Conservation (phyloP, 2,329 filamentous ascomycete genomes). For the Colletotrichum paranaense region DNA sequence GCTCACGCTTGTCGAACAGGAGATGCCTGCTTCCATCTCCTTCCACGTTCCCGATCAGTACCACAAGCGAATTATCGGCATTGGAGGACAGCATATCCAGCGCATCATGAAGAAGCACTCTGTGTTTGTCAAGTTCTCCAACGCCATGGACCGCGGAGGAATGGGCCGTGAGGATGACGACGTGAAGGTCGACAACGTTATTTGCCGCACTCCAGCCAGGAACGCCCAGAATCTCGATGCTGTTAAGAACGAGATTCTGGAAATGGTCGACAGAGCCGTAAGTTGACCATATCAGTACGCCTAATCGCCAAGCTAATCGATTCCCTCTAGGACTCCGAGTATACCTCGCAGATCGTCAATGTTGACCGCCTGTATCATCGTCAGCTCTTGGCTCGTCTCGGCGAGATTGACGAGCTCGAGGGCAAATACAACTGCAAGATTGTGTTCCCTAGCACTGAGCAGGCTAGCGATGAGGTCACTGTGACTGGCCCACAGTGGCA, state of each 20-base stretch:
- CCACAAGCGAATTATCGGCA: conserved; percentile 98
- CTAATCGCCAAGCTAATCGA: conserved; percentile 16
- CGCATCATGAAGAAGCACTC: conserved; percentile 99
- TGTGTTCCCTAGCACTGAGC: conserved; percentile 96
- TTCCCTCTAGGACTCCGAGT: conserved; percentile 82
- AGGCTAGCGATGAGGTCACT: conserved; percentile 94
- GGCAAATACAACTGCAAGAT: conserved; percentile 99
- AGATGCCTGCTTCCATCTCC: conserved; percentile 99
- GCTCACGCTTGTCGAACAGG: conserved; percentile 92
- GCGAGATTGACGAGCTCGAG: conserved; percentile 93
- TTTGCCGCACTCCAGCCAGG: conserved; percentile 95
- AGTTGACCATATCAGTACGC: conserved; percentile 46
- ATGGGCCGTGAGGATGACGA: conserved; percentile 97
- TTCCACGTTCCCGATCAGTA: conserved; percentile 99
- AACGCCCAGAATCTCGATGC: conserved; percentile 97
- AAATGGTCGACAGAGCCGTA: conserved; percentile 97
- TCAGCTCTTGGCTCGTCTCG: conserved; percentile 87
- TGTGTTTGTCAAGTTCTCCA: conserved; percentile 99
- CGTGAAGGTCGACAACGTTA: conserved; percentile 98
- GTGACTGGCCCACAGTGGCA: conserved; percentile 98
- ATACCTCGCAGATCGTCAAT: conserved; percentile 91
- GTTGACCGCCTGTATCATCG: conserved; percentile 96
- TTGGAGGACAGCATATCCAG: conserved; percentile 98
- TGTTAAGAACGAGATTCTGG: conserved; percentile 98
- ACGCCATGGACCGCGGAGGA: conserved; percentile 95